Base-by-base conservation (phyloP, 2,329 filamentous ascomycete species). In the Scedosporium aurantiacum region DNA sequence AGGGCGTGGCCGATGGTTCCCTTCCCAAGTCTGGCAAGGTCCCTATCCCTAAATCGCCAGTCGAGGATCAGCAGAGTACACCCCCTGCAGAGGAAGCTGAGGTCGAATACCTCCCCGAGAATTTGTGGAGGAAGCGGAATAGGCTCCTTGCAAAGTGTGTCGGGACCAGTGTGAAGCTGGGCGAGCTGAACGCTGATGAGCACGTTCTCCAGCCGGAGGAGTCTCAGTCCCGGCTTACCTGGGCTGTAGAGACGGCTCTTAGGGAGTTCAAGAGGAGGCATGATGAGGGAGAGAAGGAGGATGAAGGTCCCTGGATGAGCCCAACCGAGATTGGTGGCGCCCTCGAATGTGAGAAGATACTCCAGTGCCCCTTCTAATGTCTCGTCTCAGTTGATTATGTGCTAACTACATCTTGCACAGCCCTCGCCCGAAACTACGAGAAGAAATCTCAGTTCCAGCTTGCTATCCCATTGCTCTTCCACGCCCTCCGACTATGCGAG, bases 401-500 rank as follows among this genome's bases (percentile, higher is more conserved):
- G 69, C 71, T 74, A 63, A 70, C 63, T 60, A 8, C 10, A 66
- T 12, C 37, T 66, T 63, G 70, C 63, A 61, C 69, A 83, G 87
- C 89, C 12, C 80, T 97, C 25, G 93, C 84, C 18, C 82, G 87
- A 62, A 85, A 86, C 67, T 97, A 96, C 73, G 85, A 90, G 69
- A 79, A 82, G 57, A 85, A 84, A 67, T 83, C 86, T 54, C 84
- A 89, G 67, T 87, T 91, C 69, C 89, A 93, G 66, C 84, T 97
- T 1, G 88, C 92, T 5, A 82, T 92, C 23, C 91, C 92, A 3
- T 79, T 97, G 32, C 96, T 92, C 71, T 84, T 97, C 67, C 91
- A 95, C 69, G 90, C 92, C 5, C 78, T 96, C 40, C 81, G 86
- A 18, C 74, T 94, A 55, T 87, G 70, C 80, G 84, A 74, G 23